Conservation (phyloP, 495 filamentous ascomycete genomes). For the Cairneyella variabilis region DNA sequence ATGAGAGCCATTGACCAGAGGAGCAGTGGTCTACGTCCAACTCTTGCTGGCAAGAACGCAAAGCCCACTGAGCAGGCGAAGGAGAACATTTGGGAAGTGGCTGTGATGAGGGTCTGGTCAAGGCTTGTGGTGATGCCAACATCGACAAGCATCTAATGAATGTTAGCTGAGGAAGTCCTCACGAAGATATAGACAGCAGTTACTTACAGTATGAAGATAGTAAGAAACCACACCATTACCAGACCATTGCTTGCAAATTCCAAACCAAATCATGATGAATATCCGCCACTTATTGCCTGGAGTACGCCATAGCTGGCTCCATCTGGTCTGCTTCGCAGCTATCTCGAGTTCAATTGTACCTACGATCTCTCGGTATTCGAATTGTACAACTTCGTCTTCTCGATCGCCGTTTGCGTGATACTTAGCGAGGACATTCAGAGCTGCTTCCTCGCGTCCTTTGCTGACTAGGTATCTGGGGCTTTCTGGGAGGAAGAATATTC, state of each 20-base stretch:
- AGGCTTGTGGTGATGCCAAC: slow-evolving; percentile 31
- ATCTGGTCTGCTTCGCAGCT: background rate
- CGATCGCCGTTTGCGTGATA: slow-evolving; percentile 1
- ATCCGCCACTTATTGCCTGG: slow-evolving; percentile 5
- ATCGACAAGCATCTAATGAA: too few species aligned
- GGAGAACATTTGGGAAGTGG: slow-evolving; percentile 8
- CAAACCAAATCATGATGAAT: slow-evolving; percentile 1
- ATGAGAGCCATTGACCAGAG: slow-evolving; percentile 1
- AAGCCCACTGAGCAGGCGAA: slow-evolving; percentile 5
- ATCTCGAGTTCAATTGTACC: background rate
- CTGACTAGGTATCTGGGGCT: slow-evolving; percentile 71
- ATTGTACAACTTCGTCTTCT: background rate
- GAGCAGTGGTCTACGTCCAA: slow-evolving; percentile 11
- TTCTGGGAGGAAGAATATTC: slow-evolving; percentile 43
- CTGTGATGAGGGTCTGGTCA: slow-evolving; percentile 33
- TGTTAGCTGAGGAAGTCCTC: too few species aligned
- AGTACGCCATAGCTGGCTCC: background rate
- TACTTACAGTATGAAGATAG: slow-evolving; percentile 20
- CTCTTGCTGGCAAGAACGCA: slow-evolving; percentile 4
- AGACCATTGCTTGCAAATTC: slow-evolving; percentile 25
- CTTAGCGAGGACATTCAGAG: slow-evolving; percentile 33
- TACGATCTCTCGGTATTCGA: background rate
- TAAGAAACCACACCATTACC: slow-evolving; percentile 27
- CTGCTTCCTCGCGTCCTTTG: slow-evolving; percentile 61
- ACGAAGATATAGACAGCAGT: too few species aligned